Evolutionary conservation across 2,329 filamentous ascomycete genomes (phyloP).

Genomic region (Ophiostoma quercus): DNA sequence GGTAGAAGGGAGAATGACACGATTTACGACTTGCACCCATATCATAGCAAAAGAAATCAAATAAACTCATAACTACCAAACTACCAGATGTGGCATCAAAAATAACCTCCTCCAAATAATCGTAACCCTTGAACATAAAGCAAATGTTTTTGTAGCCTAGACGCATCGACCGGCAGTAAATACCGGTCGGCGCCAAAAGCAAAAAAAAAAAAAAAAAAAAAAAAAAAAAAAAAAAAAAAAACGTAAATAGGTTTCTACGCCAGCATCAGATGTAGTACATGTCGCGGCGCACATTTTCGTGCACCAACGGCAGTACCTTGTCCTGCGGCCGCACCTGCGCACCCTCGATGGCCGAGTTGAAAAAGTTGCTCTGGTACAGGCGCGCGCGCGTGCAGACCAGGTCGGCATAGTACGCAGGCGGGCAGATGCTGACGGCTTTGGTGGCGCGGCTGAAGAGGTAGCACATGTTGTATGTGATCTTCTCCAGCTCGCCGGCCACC

Average conservation of each 20-base stretch:
- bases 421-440: constrained; percentile 82
- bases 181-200: background rate
- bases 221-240: constrained; percentile 13
- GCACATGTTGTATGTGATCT: constrained; percentile 71
- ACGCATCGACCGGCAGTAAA: background rate
- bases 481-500: constrained; percentile 64
- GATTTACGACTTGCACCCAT: background rate
- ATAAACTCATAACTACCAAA: background rate
- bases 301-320: constrained; percentile 38
- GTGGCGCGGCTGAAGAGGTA: constrained; percentile 81
- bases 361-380: constrained; percentile 61
- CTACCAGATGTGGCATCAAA: background rate
- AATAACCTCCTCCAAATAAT: background rate
- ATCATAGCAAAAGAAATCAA: background rate
- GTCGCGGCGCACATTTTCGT: constrained; percentile 40
- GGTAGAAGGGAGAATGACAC: too few relatives aligned
- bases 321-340: constrained; percentile 44
- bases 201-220: constrained; percentile 16
- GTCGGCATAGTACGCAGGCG: constrained; percentile 87
- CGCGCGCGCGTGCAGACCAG: constrained; percentile 73
- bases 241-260: background rate
- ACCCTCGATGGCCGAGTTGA: constrained; percentile 40
- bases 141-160: background rate
- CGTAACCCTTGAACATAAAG: background rate
- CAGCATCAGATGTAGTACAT: constrained; percentile 52